Evolutionary conservation across 805 yeast species (phyloP).

Genomic region (Nadsonia fulvescens): DNA sequence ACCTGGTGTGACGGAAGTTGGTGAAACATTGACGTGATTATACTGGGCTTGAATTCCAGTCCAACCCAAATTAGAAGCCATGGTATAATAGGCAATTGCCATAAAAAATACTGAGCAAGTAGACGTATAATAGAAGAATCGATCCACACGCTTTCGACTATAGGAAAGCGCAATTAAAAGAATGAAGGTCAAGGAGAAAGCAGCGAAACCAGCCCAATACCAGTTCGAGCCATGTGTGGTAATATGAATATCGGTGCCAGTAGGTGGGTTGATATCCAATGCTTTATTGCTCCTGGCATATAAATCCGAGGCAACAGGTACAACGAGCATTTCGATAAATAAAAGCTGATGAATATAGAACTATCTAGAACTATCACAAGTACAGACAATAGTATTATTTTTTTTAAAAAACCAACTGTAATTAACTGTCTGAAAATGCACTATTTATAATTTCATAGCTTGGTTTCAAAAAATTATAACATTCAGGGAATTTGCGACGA

Average conservation of each 20-base stretch:
- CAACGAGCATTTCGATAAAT: no score
- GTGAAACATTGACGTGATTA: conserved; percentile 24
- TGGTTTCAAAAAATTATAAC: no score
- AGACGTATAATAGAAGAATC: conserved; percentile 23
- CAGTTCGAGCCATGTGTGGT: conserved; percentile 46
- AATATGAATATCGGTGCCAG: conserved; percentile 29
- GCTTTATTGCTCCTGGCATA: conserved; percentile 14
- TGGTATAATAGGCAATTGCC: conserved; percentile 33
- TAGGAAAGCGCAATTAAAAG: conserved; percentile 14
- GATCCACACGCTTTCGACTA: conserved; percentile 17
- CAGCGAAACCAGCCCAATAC: conserved; percentile 45
- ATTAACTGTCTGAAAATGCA: no score
- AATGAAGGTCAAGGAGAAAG: conserved; percentile 26
- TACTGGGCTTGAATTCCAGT: conserved; percentile 30
- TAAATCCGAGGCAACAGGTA: no score
- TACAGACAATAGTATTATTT: no score
- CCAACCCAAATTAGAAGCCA: conserved; percentile 43
- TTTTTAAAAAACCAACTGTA: no score
- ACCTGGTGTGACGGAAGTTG: conserved; percentile 14
- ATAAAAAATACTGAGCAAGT: conserved; percentile 24
- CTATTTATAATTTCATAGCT: no score
- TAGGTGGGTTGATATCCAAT: conserved; percentile 25
- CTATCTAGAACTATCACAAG: no score
- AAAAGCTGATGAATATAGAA: no score
- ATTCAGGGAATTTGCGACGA: no score